These are phyloP conservation scores for Chaetomidium leptoderma DNA, from an alignment of 495 filamentous ascomycete genomes.

Conservation along the genomic window DNA sequence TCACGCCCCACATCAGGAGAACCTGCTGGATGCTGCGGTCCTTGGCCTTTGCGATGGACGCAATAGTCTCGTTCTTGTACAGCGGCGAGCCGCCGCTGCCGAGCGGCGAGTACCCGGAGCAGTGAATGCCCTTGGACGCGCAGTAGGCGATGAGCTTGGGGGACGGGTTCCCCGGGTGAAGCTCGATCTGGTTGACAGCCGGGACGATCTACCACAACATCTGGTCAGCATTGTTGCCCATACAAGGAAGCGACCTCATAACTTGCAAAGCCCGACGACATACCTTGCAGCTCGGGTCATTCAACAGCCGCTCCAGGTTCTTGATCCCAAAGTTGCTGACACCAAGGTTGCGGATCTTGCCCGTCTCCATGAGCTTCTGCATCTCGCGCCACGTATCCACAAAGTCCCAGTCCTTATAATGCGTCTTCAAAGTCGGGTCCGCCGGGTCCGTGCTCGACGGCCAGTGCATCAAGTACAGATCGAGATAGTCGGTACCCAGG, in stretches of 20 bases:
- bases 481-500: slow-evolving; percentile 71
- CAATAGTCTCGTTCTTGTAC: slow-evolving; percentile 57
- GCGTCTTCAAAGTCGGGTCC: slow-evolving; percentile 38
- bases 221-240: slow-evolving; percentile 36
- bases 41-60: slow-evolving; percentile 59
- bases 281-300: slow-evolving; percentile 50
- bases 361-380: slow-evolving; percentile 74
- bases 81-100: slow-evolving; percentile 54
- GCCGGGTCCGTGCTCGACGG: slow-evolving; percentile 51
- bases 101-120: slow-evolving; percentile 63
- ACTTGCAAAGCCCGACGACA: slow-evolving; percentile 5
- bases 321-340: slow-evolving; percentile 70
- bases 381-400: slow-evolving; percentile 79
- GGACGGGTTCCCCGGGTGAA: slow-evolving; percentile 77
- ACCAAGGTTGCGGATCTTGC: slow-evolving; percentile 78
- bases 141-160: slow-evolving; percentile 75
- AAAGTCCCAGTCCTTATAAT: slow-evolving; percentile 65
- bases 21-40: slow-evolving; percentile 65
- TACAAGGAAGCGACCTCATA: too few relatives aligned
- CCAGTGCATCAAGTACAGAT: slow-evolving; percentile 87
- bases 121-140: slow-evolving; percentile 63
- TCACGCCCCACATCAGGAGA: slow-evolving; percentile 63
- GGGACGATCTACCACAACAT: slow-evolving; percentile 56
- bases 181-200: slow-evolving; percentile 86
- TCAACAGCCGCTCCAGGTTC: slow-evolving; percentile 64